Evolutionary conservation across 495 filamentous ascomycete genomes (phyloP).

Genomic region (Friedmanniomyces simplex): DNA sequence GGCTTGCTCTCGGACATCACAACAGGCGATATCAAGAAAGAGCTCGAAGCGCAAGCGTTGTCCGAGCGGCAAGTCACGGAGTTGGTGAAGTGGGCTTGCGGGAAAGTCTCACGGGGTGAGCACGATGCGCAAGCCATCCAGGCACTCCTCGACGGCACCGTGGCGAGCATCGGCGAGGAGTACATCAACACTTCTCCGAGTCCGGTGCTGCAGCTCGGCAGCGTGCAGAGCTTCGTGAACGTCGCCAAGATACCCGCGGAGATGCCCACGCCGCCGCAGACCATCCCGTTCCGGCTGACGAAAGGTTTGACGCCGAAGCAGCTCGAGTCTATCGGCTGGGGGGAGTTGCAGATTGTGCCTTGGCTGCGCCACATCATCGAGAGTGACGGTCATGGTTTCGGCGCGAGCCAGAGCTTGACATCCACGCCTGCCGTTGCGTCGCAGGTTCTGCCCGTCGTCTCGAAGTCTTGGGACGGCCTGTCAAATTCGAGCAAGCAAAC

Average conservation of each 20-base stretch:
- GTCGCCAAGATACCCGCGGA: slow-evolving; percentile 64
- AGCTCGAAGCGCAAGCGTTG: slow-evolving; percentile 67
- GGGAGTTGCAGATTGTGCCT: slow-evolving; percentile 64
- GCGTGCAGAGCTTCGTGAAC: slow-evolving; percentile 62
- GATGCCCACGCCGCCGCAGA: slow-evolving; percentile 72
- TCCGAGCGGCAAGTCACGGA: slow-evolving; percentile 60
- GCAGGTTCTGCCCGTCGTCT: slow-evolving; percentile 67
- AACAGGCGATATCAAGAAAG: slow-evolving; percentile 69
- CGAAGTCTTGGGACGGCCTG: slow-evolving; percentile 77
- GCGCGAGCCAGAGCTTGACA: slow-evolving; percentile 51
- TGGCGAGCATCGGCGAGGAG: slow-evolving; percentile 63
- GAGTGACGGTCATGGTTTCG: slow-evolving; percentile 29
- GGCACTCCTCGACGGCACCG: slow-evolving; percentile 64
- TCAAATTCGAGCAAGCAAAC: slow-evolving; percentile 53
- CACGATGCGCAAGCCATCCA: slow-evolving; percentile 53
- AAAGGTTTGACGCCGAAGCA: slow-evolving; percentile 48
- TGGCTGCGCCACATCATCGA: slow-evolving; percentile 75
- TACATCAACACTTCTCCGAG: slow-evolving; percentile 37
- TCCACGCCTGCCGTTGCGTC: slow-evolving; percentile 63
- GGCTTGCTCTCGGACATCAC: slow-evolving; percentile 76
- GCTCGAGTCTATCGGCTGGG: slow-evolving; percentile 72
- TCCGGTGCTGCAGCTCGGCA: slow-evolving; percentile 62
- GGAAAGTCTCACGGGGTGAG: slow-evolving; percentile 54
- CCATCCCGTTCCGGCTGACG: slow-evolving; percentile 72
- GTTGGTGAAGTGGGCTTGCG: slow-evolving; percentile 73